Percentiles rank a stretch among this genome's conserved stretches.
Conservation (phyloP, 2,329 filamentous ascomycete genomes). For the Knufia fluminis region DNA sequence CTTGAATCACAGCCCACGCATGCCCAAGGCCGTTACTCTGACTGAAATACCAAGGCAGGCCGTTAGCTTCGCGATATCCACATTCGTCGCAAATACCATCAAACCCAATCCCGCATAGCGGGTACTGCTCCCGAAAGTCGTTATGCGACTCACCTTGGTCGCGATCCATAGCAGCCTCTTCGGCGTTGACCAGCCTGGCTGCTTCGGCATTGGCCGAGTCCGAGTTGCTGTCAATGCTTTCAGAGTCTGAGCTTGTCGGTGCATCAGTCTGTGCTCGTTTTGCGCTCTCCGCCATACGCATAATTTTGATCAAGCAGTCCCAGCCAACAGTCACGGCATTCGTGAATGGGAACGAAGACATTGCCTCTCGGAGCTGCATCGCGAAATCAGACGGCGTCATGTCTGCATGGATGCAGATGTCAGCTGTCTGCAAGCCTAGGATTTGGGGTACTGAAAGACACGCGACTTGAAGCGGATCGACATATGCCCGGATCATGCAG, state of each 20-base stretch:
- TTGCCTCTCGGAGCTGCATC: constrained; percentile 4
- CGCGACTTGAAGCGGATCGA: constrained; percentile 22
- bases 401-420: constrained; percentile 19
- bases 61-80: background rate
- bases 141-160: background rate
- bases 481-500: constrained; percentile 26
- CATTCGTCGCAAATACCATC: background rate
- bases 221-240: background rate
- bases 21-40: constrained; percentile 13
- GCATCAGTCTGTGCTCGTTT: background rate
- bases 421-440: constrained; percentile 4
- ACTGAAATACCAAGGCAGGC: constrained; percentile 10
- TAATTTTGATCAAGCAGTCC: constrained; percentile 21
- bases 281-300: constrained; percentile 13
- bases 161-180: constrained; percentile 7
- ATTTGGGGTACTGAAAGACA: constrained; percentile 19
- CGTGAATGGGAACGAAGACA: constrained; percentile 12
- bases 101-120: background rate
- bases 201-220: background rate
- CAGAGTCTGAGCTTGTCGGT: background rate
- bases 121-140: background rate
- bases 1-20: constrained; percentile 31
- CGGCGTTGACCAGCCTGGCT: background rate
- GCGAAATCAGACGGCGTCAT: constrained; percentile 22
- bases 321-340: constrained; percentile 18